Base-by-base conservation (phyloP, 352 stramenopile species). In the Globisporangium camurandrum region DNA sequence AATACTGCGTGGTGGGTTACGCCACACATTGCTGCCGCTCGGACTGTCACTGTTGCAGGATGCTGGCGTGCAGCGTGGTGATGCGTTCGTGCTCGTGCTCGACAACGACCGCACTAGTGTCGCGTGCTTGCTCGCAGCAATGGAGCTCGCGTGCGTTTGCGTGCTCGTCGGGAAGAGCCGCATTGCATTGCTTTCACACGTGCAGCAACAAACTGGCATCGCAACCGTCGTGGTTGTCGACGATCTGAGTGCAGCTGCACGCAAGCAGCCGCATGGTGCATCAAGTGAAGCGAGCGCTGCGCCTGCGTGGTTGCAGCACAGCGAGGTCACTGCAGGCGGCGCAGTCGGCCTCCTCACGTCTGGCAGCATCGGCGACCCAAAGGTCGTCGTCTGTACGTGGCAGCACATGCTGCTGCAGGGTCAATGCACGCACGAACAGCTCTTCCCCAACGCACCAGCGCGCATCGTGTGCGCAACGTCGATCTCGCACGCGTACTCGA, bases 341-440 rank as follows among this genome's bases (percentile, higher is more conserved):
- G 71, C 69, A 20, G 75, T 93, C 23, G 76, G 84, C 36, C 76
- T 95, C 66, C 73, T 95, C 39, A 95, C 84, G 24, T 95, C 84
- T 4, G 84, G 84, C 2, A 95, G 79, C 49, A 74, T 89, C 12
- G 81, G 75, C 11, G 52, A 67, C 24, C 75, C 84, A 11, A 95
- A 95, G 61, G 69, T 95, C 20, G 81, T 90, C 11, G 57, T 61
- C 11, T 90, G 74, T 52, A 79, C 73, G 48, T 93, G 84, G 84
- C 55, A 76, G 36, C 63, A 64, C 46, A 91, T 93, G 80, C 55
- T 72, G 24, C 56, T 84, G n/a, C 84, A 95, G 41, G 84, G 81
- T 16, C 61, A 85, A n/a, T 71, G 57, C n/a, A 95, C 79, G 6
- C 62, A 90, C 33, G 63, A 83, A 36, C 58, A 83, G 52, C 73